Percentiles rank a stretch among this genome's conserved stretches.
These are phyloP conservation scores for Hemisphaericaspora lyxosophila DNA, from an alignment of 1,139 yeast species.

Conservation along the genomic window DNA sequence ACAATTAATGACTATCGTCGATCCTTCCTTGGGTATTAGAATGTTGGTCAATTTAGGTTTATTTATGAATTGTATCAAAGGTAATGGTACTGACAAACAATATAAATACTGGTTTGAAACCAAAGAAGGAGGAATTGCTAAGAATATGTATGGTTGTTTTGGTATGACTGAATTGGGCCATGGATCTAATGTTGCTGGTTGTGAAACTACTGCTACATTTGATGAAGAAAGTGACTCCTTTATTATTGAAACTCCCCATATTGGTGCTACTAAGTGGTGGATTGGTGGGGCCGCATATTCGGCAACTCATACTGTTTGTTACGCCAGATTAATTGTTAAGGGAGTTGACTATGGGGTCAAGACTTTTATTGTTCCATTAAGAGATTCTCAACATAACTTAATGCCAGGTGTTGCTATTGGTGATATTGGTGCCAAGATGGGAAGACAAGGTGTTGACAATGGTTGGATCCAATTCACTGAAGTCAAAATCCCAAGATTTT, in stretches of 20 bases:
- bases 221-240: constrained; percentile 67
- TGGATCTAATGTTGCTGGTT: constrained; percentile 89
- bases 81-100: constrained; percentile 55
- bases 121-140: constrained; percentile 65
- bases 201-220: constrained; percentile 88
- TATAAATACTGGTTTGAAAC: constrained; percentile 71
- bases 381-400: constrained; percentile 70
- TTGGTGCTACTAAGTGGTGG: constrained; percentile 98
- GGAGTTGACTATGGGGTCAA: constrained; percentile 89
- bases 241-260: constrained; percentile 78
- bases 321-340: constrained; percentile 77
- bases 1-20: constrained; percentile 44
- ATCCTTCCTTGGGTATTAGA: constrained; percentile 51
- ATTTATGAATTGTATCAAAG: constrained; percentile 46
- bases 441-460: constrained; percentile 84
- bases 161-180: constrained; percentile 95
- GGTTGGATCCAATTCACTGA: constrained; percentile 91
- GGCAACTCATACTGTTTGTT: constrained; percentile 78
- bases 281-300: constrained; percentile 97
- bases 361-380: constrained; percentile 84
- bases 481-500: constrained; percentile 80
- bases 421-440: constrained; percentile 94
- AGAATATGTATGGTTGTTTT: constrained; percentile 82
- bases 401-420: constrained; percentile 81
- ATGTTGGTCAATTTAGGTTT: constrained; percentile 53